These are phyloP conservation scores for Tanacetum coccineum DNA, from an alignment of 129 eudicot species.

Conservation along the genomic window DNA sequence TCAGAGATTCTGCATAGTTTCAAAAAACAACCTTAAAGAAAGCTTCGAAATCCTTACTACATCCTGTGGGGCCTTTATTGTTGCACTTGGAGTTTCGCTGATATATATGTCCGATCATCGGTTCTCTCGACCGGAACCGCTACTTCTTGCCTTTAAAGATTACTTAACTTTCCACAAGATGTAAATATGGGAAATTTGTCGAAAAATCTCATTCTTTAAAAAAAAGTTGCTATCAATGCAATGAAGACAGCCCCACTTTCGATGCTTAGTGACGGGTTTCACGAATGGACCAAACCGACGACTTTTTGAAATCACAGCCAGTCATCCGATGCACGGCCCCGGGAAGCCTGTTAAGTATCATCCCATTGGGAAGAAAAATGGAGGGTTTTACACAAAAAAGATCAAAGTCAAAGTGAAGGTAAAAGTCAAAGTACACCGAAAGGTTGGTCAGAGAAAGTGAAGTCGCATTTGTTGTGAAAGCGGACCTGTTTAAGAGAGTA, in stretches of 20 bases:
- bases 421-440: constrained; percentile 34
- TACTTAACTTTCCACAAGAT: constrained; percentile 73
- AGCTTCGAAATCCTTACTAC: constrained; percentile 60
- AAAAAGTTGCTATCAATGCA: constrained; percentile 51
- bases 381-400: constrained; percentile 79
- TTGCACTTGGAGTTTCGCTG: constrained; percentile 88
- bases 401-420: constrained; percentile 40
- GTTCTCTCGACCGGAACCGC: constrained; percentile 90
- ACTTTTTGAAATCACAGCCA: constrained; percentile 48
- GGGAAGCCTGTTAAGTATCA: constrained; percentile 38
- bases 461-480: constrained; percentile 46
- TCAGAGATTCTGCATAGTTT: too few relatives aligned
- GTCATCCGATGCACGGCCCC: constrained; percentile 45
- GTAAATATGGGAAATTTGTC: constrained; percentile 49
- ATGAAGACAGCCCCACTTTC: constrained; percentile 32
- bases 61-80: constrained; percentile 72
- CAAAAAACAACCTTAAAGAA: too few relatives aligned
- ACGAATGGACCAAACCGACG: constrained; percentile 28
- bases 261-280: constrained; percentile 25
- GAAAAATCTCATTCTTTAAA: constrained; percentile 71
- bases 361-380: constrained; percentile 97
- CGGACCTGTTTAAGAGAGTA: too few relatives aligned
- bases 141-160: constrained; percentile 79
- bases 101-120: constrained; percentile 74
- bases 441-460: constrained; percentile 84